phyloP scores from a whole-genome alignment of 192 early-diverging fungal genomes.

The Chytriomyces sp. region DNA sequence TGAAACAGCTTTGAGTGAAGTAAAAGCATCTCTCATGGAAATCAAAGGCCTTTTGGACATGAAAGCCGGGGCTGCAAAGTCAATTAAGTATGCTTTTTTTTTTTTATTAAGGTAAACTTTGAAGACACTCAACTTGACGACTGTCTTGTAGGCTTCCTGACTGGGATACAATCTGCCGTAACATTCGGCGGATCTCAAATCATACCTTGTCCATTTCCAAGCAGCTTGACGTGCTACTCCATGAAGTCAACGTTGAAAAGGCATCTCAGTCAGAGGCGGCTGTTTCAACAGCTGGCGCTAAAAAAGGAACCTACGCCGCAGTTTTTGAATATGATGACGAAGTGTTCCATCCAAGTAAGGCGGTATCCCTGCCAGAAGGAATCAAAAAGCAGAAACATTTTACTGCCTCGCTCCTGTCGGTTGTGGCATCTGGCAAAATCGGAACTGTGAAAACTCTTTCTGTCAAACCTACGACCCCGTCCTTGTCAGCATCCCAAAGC shows the following conservation, averaged over 20 bases:
- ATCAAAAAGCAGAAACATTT: slow-evolving; percentile 11
- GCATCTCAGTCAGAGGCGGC: not conserved
- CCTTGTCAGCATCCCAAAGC: not conserved
- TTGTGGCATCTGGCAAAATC: not conserved
- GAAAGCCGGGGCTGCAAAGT: not conserved
- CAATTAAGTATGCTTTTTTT: slow-evolving; percentile 1
- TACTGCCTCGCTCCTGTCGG: not conserved
- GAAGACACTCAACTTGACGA: not conserved
- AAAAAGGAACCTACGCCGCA: slow-evolving; percentile 2
- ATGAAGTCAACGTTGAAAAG: not conserved
- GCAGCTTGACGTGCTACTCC: slow-evolving; percentile 12
- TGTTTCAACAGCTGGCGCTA: not conserved
- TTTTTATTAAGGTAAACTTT: not conserved
- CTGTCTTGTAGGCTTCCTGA: slow-evolving; percentile 13
- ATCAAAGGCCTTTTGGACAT: slow-evolving; percentile 33
- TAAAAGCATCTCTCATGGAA: slow-evolving; percentile 20
- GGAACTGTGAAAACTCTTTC: not conserved
- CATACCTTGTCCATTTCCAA: slow-evolving; percentile 28
- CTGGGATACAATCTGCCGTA: slow-evolving; percentile 23
- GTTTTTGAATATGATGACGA: slow-evolving; percentile 26
- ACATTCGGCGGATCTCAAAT: slow-evolving; percentile 23
- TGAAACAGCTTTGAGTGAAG: not conserved
- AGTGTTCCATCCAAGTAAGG: not conserved
- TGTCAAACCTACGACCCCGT: not conserved
- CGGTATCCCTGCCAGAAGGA: not conserved